phyloP scores from a whole-genome alignment of 495 filamentous ascomycete genomes.

The Aspergillus saccharolyticus region DNA sequence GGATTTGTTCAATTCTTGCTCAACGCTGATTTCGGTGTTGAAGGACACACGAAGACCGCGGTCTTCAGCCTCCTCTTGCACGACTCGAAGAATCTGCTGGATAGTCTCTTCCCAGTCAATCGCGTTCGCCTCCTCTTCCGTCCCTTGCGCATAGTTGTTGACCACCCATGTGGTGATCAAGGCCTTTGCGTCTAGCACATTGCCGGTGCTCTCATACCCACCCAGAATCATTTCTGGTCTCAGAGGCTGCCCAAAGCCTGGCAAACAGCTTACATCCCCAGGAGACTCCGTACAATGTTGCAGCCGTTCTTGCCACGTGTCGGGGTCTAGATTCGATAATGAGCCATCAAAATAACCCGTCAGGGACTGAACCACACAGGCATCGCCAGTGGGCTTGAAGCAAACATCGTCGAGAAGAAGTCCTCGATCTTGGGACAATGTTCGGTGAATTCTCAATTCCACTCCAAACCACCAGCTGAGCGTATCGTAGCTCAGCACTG shows the following conservation, averaged over 20 bases:
- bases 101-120: conserved; percentile 86
- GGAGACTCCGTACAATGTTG: conserved; percentile 69
- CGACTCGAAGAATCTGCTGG: conserved; percentile 59
- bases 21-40: conserved; percentile 87
- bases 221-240: conserved; percentile 81
- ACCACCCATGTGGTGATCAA: conserved; percentile 95
- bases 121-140: conserved; percentile 59
- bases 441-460: conserved; percentile 63
- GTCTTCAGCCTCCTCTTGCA: conserved; percentile 74
- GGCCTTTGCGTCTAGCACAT: conserved; percentile 70
- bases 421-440: conserved; percentile 60
- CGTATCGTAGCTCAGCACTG: conserved; percentile 81
- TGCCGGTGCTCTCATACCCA: conserved; percentile 60
- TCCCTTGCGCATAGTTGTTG: conserved; percentile 75
- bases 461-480: conserved; percentile 93
- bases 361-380: conserved; percentile 87
- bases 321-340: conserved; percentile 53
- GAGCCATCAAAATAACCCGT: conserved; percentile 77
- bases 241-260: conserved; percentile 80
- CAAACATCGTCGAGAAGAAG: conserved; percentile 77
- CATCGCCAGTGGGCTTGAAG: conserved; percentile 85
- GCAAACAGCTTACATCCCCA: conserved; percentile 66
- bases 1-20: conserved; percentile 89
- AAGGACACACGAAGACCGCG: conserved; percentile 84
- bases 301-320: conserved; percentile 65